phyloP scores from a whole-genome alignment of 192 early-diverging fungal species.

The Nowakowskiella sp. region DNA sequence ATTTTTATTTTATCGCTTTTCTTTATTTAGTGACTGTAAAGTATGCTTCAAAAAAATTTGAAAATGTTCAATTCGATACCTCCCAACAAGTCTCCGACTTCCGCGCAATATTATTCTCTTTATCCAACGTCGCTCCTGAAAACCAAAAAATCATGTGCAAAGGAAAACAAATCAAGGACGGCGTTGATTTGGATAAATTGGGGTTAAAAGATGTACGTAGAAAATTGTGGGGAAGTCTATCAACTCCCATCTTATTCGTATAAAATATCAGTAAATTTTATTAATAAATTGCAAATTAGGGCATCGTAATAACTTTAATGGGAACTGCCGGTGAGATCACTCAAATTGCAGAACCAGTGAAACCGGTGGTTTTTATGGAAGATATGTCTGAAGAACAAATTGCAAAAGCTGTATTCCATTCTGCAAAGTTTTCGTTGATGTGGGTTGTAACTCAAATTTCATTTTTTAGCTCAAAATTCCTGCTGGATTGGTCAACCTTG shows the following conservation, averaged over 20 bases:
- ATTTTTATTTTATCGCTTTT: no score
- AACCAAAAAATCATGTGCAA: slow-evolving; percentile 93
- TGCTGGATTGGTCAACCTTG: slow-evolving; percentile 80
- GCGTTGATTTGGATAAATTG: slow-evolving; percentile 63
- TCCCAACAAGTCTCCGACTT: slow-evolving; percentile 68
- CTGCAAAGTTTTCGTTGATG: slow-evolving; percentile 6
- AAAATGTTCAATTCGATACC: slow-evolving; percentile 65
- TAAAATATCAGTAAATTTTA: slow-evolving; percentile 2
- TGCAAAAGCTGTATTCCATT: slow-evolving; percentile 60
- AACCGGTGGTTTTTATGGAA: slow-evolving; percentile 73
- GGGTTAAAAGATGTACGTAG: slow-evolving; percentile 64
- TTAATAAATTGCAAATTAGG: neutral
- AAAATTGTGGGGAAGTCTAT: slow-evolving; percentile 18
- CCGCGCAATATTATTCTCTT: slow-evolving; percentile 80
- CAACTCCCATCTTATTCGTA: neutral
- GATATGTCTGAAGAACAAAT: slow-evolving; percentile 86
- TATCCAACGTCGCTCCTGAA: slow-evolving; percentile 86
- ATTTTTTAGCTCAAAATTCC: slow-evolving; percentile 71
- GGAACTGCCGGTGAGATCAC: slow-evolving; percentile 91
- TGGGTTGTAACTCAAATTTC: slow-evolving; percentile 3
- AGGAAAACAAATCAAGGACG: slow-evolving; percentile 59
- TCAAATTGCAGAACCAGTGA: slow-evolving; percentile 51
- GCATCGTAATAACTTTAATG: slow-evolving; percentile 56
- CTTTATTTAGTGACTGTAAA: slow-evolving; percentile 78
- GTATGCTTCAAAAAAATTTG: slow-evolving; percentile 84